Evolutionary conservation across 192 early-diverging fungal genomes (phyloP), one percentile per base, ranked within the genome.

Genomic region (Phlyctochytrium planicorne): DNA sequence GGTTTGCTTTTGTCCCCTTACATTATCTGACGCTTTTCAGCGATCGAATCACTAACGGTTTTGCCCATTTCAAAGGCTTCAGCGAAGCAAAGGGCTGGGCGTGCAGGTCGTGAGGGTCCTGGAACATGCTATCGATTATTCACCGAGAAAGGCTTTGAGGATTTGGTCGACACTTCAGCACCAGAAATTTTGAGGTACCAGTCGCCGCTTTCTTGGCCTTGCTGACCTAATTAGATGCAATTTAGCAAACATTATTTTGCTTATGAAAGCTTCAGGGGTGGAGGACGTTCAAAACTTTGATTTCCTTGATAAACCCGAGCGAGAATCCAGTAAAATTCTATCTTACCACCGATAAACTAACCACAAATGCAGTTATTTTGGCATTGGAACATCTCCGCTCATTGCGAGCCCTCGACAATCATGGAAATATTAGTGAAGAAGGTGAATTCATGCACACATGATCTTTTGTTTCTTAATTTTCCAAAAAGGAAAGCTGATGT

Each of bases 21-120:
- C 10, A 32, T 25, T 61, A 29, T 4, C 29, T 14, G 16, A 17
- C 4, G 34, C 2, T 27, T 3, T 27, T 23, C 62, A 59, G 74
- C 75, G 35, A 82, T 92, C 34, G 95, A 99, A 69, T 89, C 90
- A 14, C 78, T 99, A 33, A 76, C 90, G 31, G 85, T 97, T 0
- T 84, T 91, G 60, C 93, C 94, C 3, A 91, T 99, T 32, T 93
- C 91, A 36, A 94, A 97, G 71, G 91, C 91, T 27, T 92, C 91
- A 12, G 94, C 95, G 0, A 77, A 90, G 56, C 97, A 99, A 80
- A 75, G 97, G 34, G 80, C 88, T 27, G 97, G 97, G 35, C 85
- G 97, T 64, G 97, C 97, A n/a, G 97, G 97, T 47, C 88, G 97
- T 77, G 95, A 97, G 83, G 85, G 82, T 73, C 80, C 93, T 1